phyloP scores from a whole-genome alignment of 2,329 filamentous ascomycete species.

The Pyrenophora seminiperda region DNA sequence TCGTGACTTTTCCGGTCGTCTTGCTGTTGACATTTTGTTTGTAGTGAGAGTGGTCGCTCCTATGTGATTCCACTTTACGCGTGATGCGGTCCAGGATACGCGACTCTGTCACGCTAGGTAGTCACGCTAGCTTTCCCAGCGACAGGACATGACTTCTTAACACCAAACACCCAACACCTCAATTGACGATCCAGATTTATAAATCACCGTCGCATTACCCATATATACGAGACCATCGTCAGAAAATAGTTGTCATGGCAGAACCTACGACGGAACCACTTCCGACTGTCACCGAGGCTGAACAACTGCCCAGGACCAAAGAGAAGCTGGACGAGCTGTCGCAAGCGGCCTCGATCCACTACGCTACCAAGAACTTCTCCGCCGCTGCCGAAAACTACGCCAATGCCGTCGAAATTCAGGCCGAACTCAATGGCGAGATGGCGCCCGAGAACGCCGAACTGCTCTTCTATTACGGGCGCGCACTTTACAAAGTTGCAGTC shows the following conservation, averaged over 20 bases:
- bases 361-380: slow-evolving; percentile 85
- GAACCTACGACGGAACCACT: slow-evolving; percentile 28
- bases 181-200: slow-evolving; percentile 1
- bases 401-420: slow-evolving; percentile 86
- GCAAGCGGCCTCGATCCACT: slow-evolving; percentile 81
- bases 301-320: slow-evolving; percentile 51
- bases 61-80: slow-evolving; percentile 24
- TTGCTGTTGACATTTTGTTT: slow-evolving; percentile 34
- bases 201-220: slow-evolving; percentile 13
- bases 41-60: slow-evolving; percentile 6
- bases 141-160: neutral
- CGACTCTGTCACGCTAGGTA: slow-evolving; percentile 12
- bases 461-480: slow-evolving; percentile 91
- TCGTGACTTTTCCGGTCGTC: slow-evolving; percentile 40
- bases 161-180: slow-evolving; percentile 6
- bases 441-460: slow-evolving; percentile 89
- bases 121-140: slow-evolving; percentile 13
- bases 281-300: slow-evolving; percentile 24
- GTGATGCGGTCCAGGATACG: slow-evolving; percentile 24
- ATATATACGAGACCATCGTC: neutral
- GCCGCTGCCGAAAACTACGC: slow-evolving; percentile 87
- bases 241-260: slow-evolving; percentile 28
- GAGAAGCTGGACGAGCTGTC: slow-evolving; percentile 77
- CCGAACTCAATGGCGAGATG: slow-evolving; percentile 90
- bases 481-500: slow-evolving; percentile 91